Evolutionary conservation across 805 yeast genomes (phyloP).

Genomic region (Metschnikowia kunwiensis): DNA sequence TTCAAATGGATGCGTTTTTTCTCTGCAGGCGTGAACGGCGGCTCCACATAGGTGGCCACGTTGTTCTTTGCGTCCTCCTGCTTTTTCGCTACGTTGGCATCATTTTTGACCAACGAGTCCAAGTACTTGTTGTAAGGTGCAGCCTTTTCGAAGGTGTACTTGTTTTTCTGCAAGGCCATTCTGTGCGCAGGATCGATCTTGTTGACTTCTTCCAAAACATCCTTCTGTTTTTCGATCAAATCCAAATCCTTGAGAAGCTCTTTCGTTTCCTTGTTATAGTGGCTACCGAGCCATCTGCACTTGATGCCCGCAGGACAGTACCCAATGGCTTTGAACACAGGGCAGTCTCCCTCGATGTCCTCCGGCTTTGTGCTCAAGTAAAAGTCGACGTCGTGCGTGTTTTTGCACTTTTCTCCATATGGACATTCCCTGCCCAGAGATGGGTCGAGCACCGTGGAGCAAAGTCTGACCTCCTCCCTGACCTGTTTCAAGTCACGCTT

Average conservation of each 20-base stretch:
- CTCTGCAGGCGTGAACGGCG: conserved; percentile 75
- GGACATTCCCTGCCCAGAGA: conserved; percentile 47
- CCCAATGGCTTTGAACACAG: conserved; percentile 78
- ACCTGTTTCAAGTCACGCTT: conserved; percentile 70
- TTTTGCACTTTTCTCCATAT: conserved; percentile 71
- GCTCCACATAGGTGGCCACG: conserved; percentile 60
- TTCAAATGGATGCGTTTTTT: conserved; percentile 69
- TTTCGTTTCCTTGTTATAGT: conserved; percentile 48
- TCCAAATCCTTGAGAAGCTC: conserved; percentile 45
- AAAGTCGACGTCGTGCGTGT: conserved; percentile 66
- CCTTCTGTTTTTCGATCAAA: conserved; percentile 29
- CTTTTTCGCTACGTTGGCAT: conserved; percentile 32
- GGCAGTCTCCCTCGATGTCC: conserved; percentile 79
- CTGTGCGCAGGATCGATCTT: conserved; percentile 48
- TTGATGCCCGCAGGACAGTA: conserved; percentile 89
- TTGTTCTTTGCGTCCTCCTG: conserved; percentile 27
- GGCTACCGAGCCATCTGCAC: conserved; percentile 86
- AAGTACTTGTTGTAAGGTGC: conserved; percentile 55
- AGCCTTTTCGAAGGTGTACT: conserved; percentile 55
- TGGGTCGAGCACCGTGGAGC: conserved; percentile 62
- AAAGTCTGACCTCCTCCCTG: conserved; percentile 61
- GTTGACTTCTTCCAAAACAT: conserved; percentile 59
- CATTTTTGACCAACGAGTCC: conserved; percentile 54
- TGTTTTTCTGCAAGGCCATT: conserved; percentile 54
- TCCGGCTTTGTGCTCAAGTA: conserved; percentile 65